Base-by-base conservation (phyloP, 768 basidiomycete species). In the Russula sp. region DNA sequence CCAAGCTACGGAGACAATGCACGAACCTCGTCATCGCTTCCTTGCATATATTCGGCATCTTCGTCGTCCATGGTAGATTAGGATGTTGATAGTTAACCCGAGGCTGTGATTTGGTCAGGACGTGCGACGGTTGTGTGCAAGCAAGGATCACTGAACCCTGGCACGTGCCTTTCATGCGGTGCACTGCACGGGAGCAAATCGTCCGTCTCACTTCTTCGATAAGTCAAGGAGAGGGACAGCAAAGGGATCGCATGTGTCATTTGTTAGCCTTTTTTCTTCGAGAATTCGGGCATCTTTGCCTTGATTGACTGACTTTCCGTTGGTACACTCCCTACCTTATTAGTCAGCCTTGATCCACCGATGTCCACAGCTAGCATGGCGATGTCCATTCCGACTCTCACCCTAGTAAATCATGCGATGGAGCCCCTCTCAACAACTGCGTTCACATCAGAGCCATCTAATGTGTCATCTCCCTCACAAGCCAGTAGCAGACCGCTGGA, bases 21-120 rank as follows among this genome's bases (percentile, higher is more conserved):
- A 64, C 71, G 1, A 71, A 90, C 90, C 81, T 92, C 91, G 65
- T 90, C 90, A 63, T 92, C 89, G 72, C 85, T 88, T 57, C 87
- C 90, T 76, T 91, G 89, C 90, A 94, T 92, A 71, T 94, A 94
- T 76, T 93, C 92, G 71, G 92, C 92, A 78, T 94, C 92, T 74
- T 94, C 92, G 67, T 94, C 92, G 78, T 94, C 92, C 92, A 94
- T 94, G 71, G 55, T 75, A 46, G 48, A 59, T 62, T 42, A 32
- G 24, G 53, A 28, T 22, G 52, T 59, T 60, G 53, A 61, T 54
- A 42, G 26, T 42, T 58, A 26, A 38, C 40, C 51, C 3, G 20
- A 13, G 7, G 22, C 18, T n/a, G 32, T 10, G 32, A 34, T 16
- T 59, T 36, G 57, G 28, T 50, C 26, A 26, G 48, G 40, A 28